Percentiles rank a stretch among this genome's conserved stretches.
phyloP scores from a whole-genome alignment of 345 rosid species.

The Limnanthes douglasii region DNA sequence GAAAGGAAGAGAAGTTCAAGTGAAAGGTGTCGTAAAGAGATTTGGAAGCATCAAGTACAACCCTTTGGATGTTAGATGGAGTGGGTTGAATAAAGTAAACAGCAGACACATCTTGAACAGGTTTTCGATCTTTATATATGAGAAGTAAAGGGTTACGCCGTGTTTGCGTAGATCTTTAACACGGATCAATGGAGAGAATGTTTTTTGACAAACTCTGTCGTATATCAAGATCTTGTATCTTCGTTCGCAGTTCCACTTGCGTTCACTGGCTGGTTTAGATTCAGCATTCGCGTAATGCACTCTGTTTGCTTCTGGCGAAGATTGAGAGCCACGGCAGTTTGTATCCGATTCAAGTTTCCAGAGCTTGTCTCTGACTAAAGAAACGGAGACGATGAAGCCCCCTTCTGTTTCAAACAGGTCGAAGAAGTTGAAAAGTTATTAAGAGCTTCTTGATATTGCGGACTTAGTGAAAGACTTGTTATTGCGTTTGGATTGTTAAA shows the following conservation, averaged over 20 bases:
- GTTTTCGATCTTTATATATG: conserved; percentile 68
- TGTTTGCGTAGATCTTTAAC: conserved; percentile 97
- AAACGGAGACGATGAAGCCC: not conserved
- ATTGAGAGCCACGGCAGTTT: conserved; percentile 73
- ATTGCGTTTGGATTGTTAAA: too few relatives aligned
- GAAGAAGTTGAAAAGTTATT: too few relatives aligned
- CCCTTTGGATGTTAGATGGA: conserved; percentile 46
- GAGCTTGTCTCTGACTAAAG: not conserved
- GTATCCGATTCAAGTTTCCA: not conserved
- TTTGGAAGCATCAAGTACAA: conserved; percentile 56
- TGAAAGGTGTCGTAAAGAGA: conserved; percentile 71
- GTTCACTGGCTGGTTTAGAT: conserved; percentile 87
- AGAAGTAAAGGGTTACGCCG: conserved; percentile 88
- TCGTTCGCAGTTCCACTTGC: conserved; percentile 70
- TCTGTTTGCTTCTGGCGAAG: conserved; percentile 97
- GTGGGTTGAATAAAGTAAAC: conserved; percentile 81
- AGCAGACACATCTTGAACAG: conserved; percentile 79
- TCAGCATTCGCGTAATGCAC: conserved; percentile 79
- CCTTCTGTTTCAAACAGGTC: too few relatives aligned
- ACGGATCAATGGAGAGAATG: conserved; percentile 83
- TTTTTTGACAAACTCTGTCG: conserved; percentile 74
- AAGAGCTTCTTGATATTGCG: too few relatives aligned
- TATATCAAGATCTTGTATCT: conserved; percentile 97
- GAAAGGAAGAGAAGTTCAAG: conserved; percentile 69
- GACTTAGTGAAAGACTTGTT: too few relatives aligned